Evolutionary conservation across 129 eudicot genomes (phyloP).

Genomic region (Helianthus annuus): HanXRQr2.0-SUNRISE NC_035442.2:168614109-168614608

Average conservation of each 20-base stretch:
- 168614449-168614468: slow-evolving; percentile 43
- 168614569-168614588: slow-evolving; percentile 98
- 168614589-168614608: slow-evolving; percentile 98
- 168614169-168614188: no score
- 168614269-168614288: no score
- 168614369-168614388: slow-evolving; percentile 80
- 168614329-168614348: background rate
- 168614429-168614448: slow-evolving; percentile 99
- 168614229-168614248: no score
- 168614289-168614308: no score
- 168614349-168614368: background rate
- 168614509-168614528: background rate
- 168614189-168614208: no score
- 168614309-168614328: background rate
- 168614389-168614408: slow-evolving; percentile 96
- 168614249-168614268: no score
- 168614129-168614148: no score
- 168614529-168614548: slow-evolving; percentile 23
- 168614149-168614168: no score
- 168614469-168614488: slow-evolving; percentile 9
- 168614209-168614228: no score
- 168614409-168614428: slow-evolving; percentile 85
- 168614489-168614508: slow-evolving; percentile 3
- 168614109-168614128: no score
- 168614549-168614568: slow-evolving; percentile 99